Evolutionary conservation across 2,329 filamentous ascomycete species (phyloP), one percentile per base, ranked within the genome.

Genomic region (Penicillium brasilianum): DNA sequence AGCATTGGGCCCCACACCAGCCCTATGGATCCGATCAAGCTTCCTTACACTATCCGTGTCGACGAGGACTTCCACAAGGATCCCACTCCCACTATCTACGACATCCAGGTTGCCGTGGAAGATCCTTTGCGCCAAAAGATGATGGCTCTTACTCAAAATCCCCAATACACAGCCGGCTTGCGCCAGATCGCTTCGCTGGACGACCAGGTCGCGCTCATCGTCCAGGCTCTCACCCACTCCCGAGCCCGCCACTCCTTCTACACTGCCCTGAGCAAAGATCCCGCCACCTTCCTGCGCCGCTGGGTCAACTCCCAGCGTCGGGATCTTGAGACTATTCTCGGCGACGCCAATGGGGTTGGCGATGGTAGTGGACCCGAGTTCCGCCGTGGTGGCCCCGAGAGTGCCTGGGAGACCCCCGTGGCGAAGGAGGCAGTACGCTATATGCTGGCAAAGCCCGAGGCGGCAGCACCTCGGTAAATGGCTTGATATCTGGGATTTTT

Each of bases 211-310:
- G 91, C 93, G 0, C 83, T 91, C 14, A 83, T 97, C 20, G 83
- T 97, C 59, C 92, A 96, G 75, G 92, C 91, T 1, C 85, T 97
- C 48, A 85, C 88, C 30, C 88, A 93, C 67, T 92, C 91, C 28
- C 96, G 96, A 74, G 91, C 92, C 25, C 96, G 96, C 75, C 92
- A 97, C 75, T 87, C 89, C 16, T 99, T 99, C 81, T 90, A 95
- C 77, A 88, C 86, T 7, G 87, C 88, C 5, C 83, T 98, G 65
- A 87, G 88, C 61, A 87, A 90, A 65, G 93, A 97, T 69, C 95
- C 95, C 0, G 89, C 91, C 16, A 87, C 85, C 13, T 98, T 98
- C 71, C 84, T 97, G 62, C 88, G 87, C 66, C 88, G 91, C 72
- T 99, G 95, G 95, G 83, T 96, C 55, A 92, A 89, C 71, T 94